These are phyloP conservation scores for Xylaria longipes DNA, from an alignment of 495 filamentous ascomycete species.

Conservation along the genomic window DNA sequence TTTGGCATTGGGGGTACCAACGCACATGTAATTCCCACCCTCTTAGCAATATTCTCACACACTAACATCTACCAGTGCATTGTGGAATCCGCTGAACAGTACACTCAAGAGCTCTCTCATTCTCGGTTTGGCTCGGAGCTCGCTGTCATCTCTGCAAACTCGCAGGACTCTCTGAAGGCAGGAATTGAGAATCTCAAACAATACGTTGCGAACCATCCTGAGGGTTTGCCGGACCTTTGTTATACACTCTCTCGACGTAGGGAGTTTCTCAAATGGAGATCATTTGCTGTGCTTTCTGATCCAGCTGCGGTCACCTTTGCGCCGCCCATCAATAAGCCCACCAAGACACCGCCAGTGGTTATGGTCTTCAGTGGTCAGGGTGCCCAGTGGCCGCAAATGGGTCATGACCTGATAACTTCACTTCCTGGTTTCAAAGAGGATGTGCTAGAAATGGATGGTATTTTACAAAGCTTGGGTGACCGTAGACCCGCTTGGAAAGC, in stretches of 20 bases:
- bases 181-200: slow-evolving; percentile 27
- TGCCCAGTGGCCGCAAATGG: slow-evolving; percentile 62
- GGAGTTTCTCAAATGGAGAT: slow-evolving; percentile 27
- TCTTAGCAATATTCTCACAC: slow-evolving; percentile 24
- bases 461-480: slow-evolving; percentile 28
- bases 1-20: slow-evolving; percentile 61
- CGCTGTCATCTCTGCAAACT: slow-evolving; percentile 24
- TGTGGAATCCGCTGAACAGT: slow-evolving; percentile 29
- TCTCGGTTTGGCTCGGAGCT: slow-evolving; percentile 25
- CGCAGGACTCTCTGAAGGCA: slow-evolving; percentile 22
- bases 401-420: slow-evolving; percentile 45
- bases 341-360: not conserved
- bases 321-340: slow-evolving; percentile 26
- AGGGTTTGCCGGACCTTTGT: slow-evolving; percentile 31
- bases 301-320: slow-evolving; percentile 7
- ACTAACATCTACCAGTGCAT: slow-evolving; percentile 25
- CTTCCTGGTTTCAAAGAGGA: not conserved
- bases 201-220: slow-evolving; percentile 25
- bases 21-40: slow-evolving; percentile 46
- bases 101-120: not conserved
- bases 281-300: slow-evolving; percentile 2
- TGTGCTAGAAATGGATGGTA: slow-evolving; percentile 17
- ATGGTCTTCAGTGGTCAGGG: slow-evolving; percentile 52
- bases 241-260: slow-evolving; percentile 43
- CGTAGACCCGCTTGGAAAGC: slow-evolving; percentile 37